Percentiles rank a stretch among this genome's conserved stretches.
These are phyloP conservation scores for Chrysanthemum seticuspe DNA, from an alignment of 129 eudicot genomes.

Conservation along the genomic window DNA sequence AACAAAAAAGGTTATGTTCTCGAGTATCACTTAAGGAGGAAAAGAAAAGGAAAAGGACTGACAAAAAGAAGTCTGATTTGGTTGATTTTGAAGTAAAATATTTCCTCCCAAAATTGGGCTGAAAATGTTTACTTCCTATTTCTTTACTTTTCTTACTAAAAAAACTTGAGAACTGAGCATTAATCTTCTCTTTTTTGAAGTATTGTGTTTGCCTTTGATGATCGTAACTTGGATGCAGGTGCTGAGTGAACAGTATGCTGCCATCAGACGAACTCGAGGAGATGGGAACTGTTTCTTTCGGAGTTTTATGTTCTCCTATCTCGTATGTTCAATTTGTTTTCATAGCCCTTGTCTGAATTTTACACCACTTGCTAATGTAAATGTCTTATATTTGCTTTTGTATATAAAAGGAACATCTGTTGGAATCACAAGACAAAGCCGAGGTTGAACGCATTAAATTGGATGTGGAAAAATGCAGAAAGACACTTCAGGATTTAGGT, in stretches of 20 bases:
- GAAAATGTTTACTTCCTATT: too few species aligned
- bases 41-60: too few species aligned
- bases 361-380: constrained; percentile 11
- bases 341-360: not conserved
- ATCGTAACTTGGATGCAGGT: constrained; percentile 42
- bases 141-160: too few species aligned
- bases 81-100: too few species aligned
- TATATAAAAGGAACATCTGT: constrained; percentile 66
- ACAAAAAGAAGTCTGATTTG: too few species aligned
- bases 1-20: too few species aligned
- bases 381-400: constrained; percentile 15
- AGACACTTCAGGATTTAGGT: constrained; percentile 87
- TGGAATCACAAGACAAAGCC: constrained; percentile 77
- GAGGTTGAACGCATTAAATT: constrained; percentile 68
- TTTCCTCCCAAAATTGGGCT: too few species aligned
- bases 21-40: too few species aligned
- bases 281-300: constrained; percentile 94
- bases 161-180: too few species aligned
- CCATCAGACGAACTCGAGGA: constrained; percentile 85
- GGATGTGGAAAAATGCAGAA: constrained; percentile 70
- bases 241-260: constrained; percentile 66
- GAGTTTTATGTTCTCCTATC: constrained; percentile 93
- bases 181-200: not conserved
- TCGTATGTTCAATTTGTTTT: constrained; percentile 45
- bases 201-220: not conserved